Base-by-base conservation (phyloP, 164 flowering plant species). In the Berberis vulgaris region DNA sequence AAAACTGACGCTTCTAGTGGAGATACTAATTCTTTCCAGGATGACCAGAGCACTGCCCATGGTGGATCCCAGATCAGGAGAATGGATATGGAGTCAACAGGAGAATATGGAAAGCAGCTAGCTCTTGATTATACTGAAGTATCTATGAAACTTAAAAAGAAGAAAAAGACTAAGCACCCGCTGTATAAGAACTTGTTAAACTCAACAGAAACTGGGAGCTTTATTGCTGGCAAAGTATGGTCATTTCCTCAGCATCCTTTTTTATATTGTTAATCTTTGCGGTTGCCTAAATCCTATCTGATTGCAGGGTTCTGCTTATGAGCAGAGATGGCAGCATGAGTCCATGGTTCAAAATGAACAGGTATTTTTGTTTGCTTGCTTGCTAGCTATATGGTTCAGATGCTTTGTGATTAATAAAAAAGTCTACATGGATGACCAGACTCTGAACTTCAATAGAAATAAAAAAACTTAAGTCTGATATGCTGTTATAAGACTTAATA, bases 1-100 rank as follows among this genome's bases (percentile, higher is more conserved):
- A 91, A 83, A 75, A 76, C 89, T 64, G 99, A 88, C 80, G 94
- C 81, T 66, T 91, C 99, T 61, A 95, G 99, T 80, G 98, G 92
- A 65, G 99, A 91, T 76, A 95, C 97, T 66, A 84, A 77, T 79
- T 89, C 99, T 49, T 89, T 81, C 65, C 98, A 91, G 75, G 99
- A 95, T 80, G 99, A 95, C 65, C 96, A 79, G 72, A 84, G 85
- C 76, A 78, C 86, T 67, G 72, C 84, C 64, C 83, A 79, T 64
- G 90, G 89, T 69, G 97, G 90, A 55, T 78, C 82, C 7, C 81
- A 76, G 43, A 54, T 77, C 44, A 86, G 80, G 72, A 86, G 79
- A 75, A 77, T 81, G 72, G 99, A 95, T 67, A 85, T 82, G 68
- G 99, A 95, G 58, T 91, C 99, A 26, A 73, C 66, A 42, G 86